phyloP scores from a whole-genome alignment of 371 early-diverging fungal genomes.

The Mucor mucedo region DNA sequence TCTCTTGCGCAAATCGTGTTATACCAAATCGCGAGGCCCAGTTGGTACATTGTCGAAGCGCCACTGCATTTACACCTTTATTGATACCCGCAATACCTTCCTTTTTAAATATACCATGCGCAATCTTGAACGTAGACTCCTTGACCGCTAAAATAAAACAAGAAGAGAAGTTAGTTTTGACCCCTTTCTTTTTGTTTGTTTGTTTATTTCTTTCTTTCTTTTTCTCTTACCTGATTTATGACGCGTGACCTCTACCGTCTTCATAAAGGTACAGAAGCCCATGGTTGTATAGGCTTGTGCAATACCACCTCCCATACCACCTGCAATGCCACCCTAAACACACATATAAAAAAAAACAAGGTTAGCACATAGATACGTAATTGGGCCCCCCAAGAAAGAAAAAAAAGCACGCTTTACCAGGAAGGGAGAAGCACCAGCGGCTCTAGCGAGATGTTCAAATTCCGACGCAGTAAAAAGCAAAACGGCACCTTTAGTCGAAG shows the following conservation, averaged over 20 bases:
- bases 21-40: constrained; percentile 97
- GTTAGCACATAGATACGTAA: constrained; percentile 1
- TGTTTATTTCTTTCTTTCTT: constrained; percentile 13
- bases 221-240: constrained; percentile 87
- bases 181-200: constrained; percentile 1
- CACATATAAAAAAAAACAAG: constrained; percentile 15
- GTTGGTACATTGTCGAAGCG: constrained; percentile 92
- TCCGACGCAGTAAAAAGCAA: constrained; percentile 94
- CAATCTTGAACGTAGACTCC: constrained; percentile 82
- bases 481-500: constrained; percentile 93
- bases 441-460: constrained; percentile 78
- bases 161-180: background rate
- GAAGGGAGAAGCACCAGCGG: constrained; percentile 62
- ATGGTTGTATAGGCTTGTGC: constrained; percentile 96
- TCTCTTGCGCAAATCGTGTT: constrained; percentile 82
- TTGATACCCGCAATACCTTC: constrained; percentile 97
- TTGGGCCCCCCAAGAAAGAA: background rate
- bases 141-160: constrained; percentile 41
- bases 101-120: constrained; percentile 83
- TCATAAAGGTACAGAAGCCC: constrained; percentile 99
- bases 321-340: constrained; percentile 85
- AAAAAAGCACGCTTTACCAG: constrained; percentile 39
- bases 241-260: constrained; percentile 97
- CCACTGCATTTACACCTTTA: constrained; percentile 92
- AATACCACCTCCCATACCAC: constrained; percentile 93